These are phyloP conservation scores for Fusarium bulbicola DNA, from an alignment of 2,329 filamentous ascomycete species.

Conservation along the genomic window DNA sequence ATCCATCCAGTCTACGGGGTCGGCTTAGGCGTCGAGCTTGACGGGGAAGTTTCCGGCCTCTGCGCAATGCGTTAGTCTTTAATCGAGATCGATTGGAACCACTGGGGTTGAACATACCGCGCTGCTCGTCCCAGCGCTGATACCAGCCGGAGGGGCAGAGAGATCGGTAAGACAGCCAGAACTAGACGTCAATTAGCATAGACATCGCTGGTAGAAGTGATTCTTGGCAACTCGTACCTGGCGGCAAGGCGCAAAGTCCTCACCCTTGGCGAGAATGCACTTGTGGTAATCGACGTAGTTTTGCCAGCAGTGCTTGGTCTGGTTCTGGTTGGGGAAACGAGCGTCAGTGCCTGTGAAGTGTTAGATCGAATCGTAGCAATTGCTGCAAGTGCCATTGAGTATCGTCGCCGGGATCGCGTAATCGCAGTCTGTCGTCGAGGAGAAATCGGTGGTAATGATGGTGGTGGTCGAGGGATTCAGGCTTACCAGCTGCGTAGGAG, in stretches of 20 bases:
- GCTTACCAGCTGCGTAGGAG: constrained; percentile 56
- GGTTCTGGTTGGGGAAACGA: constrained; percentile 98
- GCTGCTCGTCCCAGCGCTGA: constrained; percentile 95
- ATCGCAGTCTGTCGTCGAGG: constrained; percentile 27
- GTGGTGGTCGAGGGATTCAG: constrained; percentile 14
- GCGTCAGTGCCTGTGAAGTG: constrained; percentile 85
- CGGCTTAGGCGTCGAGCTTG: constrained; percentile 67
- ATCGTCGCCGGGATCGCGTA: constrained; percentile 34
- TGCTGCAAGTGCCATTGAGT: constrained; percentile 39
- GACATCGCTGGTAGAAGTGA: not conserved
- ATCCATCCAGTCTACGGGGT: constrained; percentile 31
- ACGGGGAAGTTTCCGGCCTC: constrained; percentile 75
- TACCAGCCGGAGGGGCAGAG: constrained; percentile 97
- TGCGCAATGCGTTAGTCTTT: constrained; percentile 50
- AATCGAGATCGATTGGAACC: not conserved
- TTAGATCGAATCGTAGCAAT: constrained; percentile 27
- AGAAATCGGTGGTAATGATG: constrained; percentile 17
- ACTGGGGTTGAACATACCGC: constrained; percentile 69
- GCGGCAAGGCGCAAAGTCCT: constrained; percentile 96
- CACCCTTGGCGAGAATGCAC: constrained; percentile 97
- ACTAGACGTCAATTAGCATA: constrained; percentile 63
- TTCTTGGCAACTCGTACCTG: constrained; percentile 69
- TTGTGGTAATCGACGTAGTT: constrained; percentile 99
- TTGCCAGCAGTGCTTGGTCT: constrained; percentile 99
- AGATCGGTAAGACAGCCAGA: constrained; percentile 95